These are phyloP conservation scores for Hypomontagnella monticulosa DNA, from an alignment of 495 filamentous ascomycete species.

Conservation along the genomic window DNA sequence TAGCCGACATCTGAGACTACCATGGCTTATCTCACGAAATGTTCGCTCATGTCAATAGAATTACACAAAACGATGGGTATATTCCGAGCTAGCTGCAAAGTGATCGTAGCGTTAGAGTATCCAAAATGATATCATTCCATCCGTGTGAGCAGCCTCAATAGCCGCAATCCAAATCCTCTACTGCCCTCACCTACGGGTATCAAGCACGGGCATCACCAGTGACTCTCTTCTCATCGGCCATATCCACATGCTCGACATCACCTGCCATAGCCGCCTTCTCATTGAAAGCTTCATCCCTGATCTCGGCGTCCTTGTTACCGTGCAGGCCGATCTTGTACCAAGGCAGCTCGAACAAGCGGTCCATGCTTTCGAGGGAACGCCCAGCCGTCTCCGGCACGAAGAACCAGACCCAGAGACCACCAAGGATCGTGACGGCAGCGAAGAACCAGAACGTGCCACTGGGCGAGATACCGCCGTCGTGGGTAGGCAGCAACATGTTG, in stretches of 20 bases:
- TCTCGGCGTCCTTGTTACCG: slow-evolving; percentile 66
- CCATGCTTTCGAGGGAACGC: slow-evolving; percentile 70
- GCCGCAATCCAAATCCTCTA: background rate
- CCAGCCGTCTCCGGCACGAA: slow-evolving; percentile 74
- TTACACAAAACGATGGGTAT: no score
- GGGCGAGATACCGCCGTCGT: slow-evolving; percentile 58
- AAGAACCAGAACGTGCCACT: slow-evolving; percentile 75
- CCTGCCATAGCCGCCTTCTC: slow-evolving; percentile 35
- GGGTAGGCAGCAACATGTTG: slow-evolving; percentile 62
- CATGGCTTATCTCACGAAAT: no score
- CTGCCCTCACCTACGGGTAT: background rate
- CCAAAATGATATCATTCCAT: no score
- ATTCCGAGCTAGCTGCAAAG: background rate
- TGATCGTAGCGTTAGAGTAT: background rate
- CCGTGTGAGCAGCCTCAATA: background rate
- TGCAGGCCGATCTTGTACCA: slow-evolving; percentile 72
- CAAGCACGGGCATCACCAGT: slow-evolving; percentile 11
- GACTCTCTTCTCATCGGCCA: slow-evolving; percentile 17
- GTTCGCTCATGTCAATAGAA: no score
- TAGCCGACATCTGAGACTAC: no score
- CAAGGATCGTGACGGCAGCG: slow-evolving; percentile 66
- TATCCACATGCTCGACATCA: slow-evolving; percentile 32
- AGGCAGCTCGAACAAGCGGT: slow-evolving; percentile 71
- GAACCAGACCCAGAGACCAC: slow-evolving; percentile 67
- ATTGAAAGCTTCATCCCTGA: slow-evolving; percentile 51